A percentile compares a stretch with the other conserved stretches of the same genome.
Conservation (phyloP, 306 rosid genomes). For the Vigna reflexopilosa region DNA sequence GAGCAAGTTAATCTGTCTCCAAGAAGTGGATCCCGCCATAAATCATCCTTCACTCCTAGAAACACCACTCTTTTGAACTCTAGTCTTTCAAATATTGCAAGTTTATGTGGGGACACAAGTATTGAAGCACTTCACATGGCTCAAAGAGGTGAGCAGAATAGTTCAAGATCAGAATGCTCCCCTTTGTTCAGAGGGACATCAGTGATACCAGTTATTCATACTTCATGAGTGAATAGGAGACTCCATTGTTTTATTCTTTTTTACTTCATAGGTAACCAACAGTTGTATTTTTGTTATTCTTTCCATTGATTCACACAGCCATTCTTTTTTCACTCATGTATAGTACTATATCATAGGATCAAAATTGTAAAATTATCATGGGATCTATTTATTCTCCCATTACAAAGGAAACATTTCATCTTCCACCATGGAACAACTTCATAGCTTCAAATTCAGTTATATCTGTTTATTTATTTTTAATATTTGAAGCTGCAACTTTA, state of each 20-base stretch:
- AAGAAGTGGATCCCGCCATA: conserved; percentile 53
- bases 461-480: not conserved
- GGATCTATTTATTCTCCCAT: conserved; percentile 51
- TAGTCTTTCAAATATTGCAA: conserved; percentile 42
- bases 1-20: conserved; percentile 93
- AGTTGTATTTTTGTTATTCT: conserved; percentile 52
- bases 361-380: conserved; percentile 52
- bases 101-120: conserved; percentile 42
- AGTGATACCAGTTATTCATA: conserved; percentile 50
- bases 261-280: conserved; percentile 59
- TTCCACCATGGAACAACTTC: conserved; percentile 29
- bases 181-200: conserved; percentile 60
- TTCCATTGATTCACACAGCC: conserved; percentile 50
- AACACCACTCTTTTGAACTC: conserved; percentile 49
- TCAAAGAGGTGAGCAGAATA: conserved; percentile 41
- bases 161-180: conserved; percentile 50
- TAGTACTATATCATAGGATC: conserved; percentile 39
- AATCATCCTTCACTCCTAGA: conserved; percentile 52
- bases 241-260: conserved; percentile 57
- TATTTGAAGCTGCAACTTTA: not conserved
- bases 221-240: conserved; percentile 46
- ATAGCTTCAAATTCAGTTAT: conserved; percentile 26
- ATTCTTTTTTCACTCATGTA: conserved; percentile 53
- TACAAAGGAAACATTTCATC: conserved; percentile 44
- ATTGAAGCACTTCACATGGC: conserved; percentile 20